Percentiles rank a stretch among this genome's conserved stretches.
These are phyloP conservation scores for Cryphonectria parasitica DNA, from an alignment of 2,329 filamentous ascomycete genomes.

Conservation along the genomic window DNA sequence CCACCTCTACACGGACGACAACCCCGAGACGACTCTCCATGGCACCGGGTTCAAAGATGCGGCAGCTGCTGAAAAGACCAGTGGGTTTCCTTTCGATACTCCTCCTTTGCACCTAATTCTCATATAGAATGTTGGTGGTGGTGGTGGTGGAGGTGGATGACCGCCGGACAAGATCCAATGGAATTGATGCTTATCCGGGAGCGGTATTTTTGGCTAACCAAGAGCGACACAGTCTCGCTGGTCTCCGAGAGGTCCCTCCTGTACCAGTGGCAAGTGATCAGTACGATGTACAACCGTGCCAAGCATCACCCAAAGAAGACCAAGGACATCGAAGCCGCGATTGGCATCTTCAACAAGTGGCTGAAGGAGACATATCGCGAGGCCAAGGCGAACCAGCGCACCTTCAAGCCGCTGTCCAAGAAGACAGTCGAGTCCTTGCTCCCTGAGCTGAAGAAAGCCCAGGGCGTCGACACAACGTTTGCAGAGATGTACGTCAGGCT, in stretches of 20 bases:
- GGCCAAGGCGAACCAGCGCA: conserved; percentile 24
- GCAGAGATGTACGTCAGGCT: conserved; percentile 27
- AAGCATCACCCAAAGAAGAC: conserved; percentile 30
- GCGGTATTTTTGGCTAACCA: background rate
- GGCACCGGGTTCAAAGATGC: conserved; percentile 29
- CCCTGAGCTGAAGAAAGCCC: conserved; percentile 18
- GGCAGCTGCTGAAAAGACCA: conserved; percentile 26
- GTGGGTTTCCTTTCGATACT: background rate
- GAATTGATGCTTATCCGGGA: background rate
- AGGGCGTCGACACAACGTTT: conserved; percentile 26
- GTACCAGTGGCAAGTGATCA: conserved; percentile 29
- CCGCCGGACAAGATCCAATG: too few relatives aligned
- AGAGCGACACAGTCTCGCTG: conserved; percentile 15
- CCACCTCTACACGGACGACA: conserved; percentile 29
- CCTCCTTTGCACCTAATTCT: too few relatives aligned
- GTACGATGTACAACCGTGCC: conserved; percentile 29
- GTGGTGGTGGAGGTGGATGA: background rate
- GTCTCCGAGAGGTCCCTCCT: conserved; percentile 24
- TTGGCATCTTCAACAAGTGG: conserved; percentile 26
- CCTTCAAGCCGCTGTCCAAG: conserved; percentile 27
- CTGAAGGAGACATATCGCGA: conserved; percentile 25
- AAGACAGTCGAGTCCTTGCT: conserved; percentile 25
- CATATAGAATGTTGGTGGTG: too few relatives aligned
- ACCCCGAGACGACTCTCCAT: conserved; percentile 25
- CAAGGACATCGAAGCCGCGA: conserved; percentile 27